Base-by-base conservation (phyloP, 768 basidiomycete genomes). In the Coprinopsis marcescibilis region DNA sequence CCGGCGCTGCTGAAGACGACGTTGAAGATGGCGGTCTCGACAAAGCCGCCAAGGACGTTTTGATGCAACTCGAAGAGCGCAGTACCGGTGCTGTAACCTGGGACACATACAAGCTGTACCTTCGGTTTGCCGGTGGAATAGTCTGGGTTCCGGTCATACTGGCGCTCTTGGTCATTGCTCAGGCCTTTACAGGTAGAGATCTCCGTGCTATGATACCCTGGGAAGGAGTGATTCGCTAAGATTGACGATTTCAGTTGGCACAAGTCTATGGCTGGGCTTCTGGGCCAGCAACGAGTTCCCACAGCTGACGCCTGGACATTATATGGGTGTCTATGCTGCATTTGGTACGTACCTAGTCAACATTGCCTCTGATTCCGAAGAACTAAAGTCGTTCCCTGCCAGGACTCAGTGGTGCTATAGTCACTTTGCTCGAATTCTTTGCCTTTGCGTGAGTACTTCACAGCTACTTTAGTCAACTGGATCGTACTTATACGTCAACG, bases 211-310 rank as follows among this genome's bases (percentile, higher is more conserved):
- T 34, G 4, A 35, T 40, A 14, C 7, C 11, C 5, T 10, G n/a
- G 5, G 21, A 40, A 19, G 8, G 20, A 4, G 7, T 25, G 12
- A 14, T 13, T n/a, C 26, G 19, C 33, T 48, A 21, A 43, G 15
- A 27, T 37, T n/a, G 8, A 26, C 1, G 8, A 15, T 19, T 45
- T n/a, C 26, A 76, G 83, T 88, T 23, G 77, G 71, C 0, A 81
- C 76, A 51, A 81, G 75, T 26, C 59, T 89, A 3, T 78, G 84
- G 66, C 70, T 89, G 15, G 83, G 84, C 0, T 85, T 80, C 52
- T 89, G 85, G 85, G 79, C 80, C 0, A 66, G 69, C 1, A 45
- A 65, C 12, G 73, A 65, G 13, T 74, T 87, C 12, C 50, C 52
- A 2, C 73, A 75, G 1, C 81, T 85, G 56, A 57, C 34, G 2